Conservation (phyloP, 306 rosid genomes). For the Vigna nakashimae region DNA sequence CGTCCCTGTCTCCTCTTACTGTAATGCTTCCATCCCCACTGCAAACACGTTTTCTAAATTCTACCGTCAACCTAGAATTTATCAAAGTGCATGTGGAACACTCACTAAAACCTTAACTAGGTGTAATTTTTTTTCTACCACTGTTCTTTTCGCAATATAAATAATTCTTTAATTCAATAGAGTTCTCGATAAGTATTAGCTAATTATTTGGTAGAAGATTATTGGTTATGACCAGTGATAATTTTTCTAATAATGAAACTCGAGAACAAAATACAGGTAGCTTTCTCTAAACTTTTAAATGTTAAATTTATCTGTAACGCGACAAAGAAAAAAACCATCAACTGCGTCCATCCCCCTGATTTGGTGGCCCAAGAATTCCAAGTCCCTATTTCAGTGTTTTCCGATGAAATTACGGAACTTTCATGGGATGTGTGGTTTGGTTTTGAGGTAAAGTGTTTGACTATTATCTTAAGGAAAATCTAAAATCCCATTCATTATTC, state of each 20-base stretch:
- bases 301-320: no score
- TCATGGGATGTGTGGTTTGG: background rate
- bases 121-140: background rate
- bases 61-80: background rate
- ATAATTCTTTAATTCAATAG: no score
- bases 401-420: background rate
- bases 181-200: no score
- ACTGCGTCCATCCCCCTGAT: background rate
- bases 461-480: background rate
- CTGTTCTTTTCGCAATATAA: background rate
- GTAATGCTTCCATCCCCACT: background rate
- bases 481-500: background rate
- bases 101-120: background rate
- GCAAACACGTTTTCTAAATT: background rate
- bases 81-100: background rate
- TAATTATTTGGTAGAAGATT: no score
- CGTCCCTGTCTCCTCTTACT: background rate
- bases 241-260: no score
- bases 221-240: no score
- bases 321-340: background rate
- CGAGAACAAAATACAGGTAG: no score
- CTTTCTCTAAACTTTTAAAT: no score
- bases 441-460: background rate
- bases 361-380: background rate
- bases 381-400: background rate